phyloP scores from a whole-genome alignment of 1,284 basidiomycete species.

The Leucoagaricus sp. region DNA sequence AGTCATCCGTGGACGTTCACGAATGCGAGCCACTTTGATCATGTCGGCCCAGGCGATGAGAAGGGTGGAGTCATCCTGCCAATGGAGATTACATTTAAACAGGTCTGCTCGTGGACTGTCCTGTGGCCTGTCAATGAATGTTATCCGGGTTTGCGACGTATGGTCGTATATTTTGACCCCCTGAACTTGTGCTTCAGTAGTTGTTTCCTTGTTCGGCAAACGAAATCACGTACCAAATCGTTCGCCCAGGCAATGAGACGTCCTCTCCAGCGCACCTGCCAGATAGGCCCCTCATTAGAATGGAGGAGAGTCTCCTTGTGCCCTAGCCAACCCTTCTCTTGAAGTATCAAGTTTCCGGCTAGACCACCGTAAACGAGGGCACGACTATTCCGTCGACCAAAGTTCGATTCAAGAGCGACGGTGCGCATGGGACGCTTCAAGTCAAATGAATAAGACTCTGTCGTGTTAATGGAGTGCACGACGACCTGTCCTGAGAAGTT shows the following conservation, averaged over 20 bases:
- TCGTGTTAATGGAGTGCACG: slow-evolving; percentile 81
- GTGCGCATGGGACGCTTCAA: slow-evolving; percentile 92
- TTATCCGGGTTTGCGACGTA: slow-evolving; percentile 77
- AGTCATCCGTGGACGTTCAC: slow-evolving; percentile 56
- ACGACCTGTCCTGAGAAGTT: slow-evolving; percentile 77
- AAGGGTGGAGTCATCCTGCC: slow-evolving; percentile 90
- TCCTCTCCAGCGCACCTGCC: slow-evolving; percentile 87
- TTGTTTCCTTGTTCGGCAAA: not conserved
- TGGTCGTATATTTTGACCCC: slow-evolving; percentile 96
- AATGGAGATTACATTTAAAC: slow-evolving; percentile 89
- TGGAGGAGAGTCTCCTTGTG: slow-evolving; percentile 90
- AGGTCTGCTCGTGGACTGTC: slow-evolving; percentile 89
- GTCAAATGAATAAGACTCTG: slow-evolving; percentile 88
- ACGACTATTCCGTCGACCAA: slow-evolving; percentile 80
- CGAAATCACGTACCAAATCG: slow-evolving; percentile 63
- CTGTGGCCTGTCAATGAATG: slow-evolving; percentile 82
- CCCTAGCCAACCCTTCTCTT: slow-evolving; percentile 97
- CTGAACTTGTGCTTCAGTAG: slow-evolving; percentile 34
- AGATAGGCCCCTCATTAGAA: slow-evolving; percentile 92
- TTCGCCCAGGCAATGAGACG: slow-evolving; percentile 96
- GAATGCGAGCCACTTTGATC: slow-evolving; percentile 89
- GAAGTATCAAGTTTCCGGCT: slow-evolving; percentile 82
- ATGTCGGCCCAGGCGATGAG: slow-evolving; percentile 94
- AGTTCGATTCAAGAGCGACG: slow-evolving; percentile 90
- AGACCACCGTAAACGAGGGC: slow-evolving; percentile 93